Conservation (phyloP, 805 yeast genomes). For the Helenozyma baotianmanensis region DNA sequence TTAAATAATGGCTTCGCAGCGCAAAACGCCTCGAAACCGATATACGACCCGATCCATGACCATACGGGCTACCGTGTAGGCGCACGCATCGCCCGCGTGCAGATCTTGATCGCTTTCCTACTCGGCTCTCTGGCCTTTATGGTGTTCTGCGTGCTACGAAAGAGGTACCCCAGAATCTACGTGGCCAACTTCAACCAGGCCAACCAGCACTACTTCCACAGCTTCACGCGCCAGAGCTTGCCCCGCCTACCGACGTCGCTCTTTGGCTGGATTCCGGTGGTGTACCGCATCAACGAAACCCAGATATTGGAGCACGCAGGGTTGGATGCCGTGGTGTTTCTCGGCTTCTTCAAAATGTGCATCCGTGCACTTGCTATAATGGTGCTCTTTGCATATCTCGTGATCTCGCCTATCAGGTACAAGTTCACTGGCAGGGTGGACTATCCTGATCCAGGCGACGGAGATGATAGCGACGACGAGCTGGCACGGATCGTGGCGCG, state of each 20-base stretch:
- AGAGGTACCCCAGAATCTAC: conserved; percentile 74
- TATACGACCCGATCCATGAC: conserved; percentile 15
- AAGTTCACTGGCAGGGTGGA: conserved; percentile 79
- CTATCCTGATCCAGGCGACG: conserved; percentile 18
- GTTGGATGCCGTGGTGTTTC: conserved; percentile 85
- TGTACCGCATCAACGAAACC: conserved; percentile 62
- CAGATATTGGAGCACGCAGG: conserved; percentile 89
- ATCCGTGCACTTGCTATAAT: conserved; percentile 63
- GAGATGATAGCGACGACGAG: conserved; percentile 20
- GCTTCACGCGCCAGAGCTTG: conserved; percentile 43
- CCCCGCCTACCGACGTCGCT: conserved; percentile 59
- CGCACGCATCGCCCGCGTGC: conserved; percentile 68
- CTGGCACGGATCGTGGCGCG: conserved; percentile 1
- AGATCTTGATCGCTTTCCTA: conserved; percentile 61
- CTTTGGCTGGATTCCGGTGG: conserved; percentile 77
- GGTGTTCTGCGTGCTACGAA: conserved; percentile 65
- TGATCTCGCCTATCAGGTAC: conserved; percentile 82
- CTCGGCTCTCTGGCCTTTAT: conserved; percentile 68
- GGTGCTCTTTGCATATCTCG: conserved; percentile 62
- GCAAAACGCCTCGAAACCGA: conserved; percentile 9
- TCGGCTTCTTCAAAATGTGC: conserved; percentile 87
- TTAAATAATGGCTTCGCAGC: no score
- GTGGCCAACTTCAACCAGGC: conserved; percentile 68
- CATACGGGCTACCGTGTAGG: conserved; percentile 16
- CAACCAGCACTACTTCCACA: conserved; percentile 37